These are phyloP conservation scores for Baudoinia panamericana DNA, from an alignment of 495 filamentous ascomycete genomes.

Conservation along the genomic window DNA sequence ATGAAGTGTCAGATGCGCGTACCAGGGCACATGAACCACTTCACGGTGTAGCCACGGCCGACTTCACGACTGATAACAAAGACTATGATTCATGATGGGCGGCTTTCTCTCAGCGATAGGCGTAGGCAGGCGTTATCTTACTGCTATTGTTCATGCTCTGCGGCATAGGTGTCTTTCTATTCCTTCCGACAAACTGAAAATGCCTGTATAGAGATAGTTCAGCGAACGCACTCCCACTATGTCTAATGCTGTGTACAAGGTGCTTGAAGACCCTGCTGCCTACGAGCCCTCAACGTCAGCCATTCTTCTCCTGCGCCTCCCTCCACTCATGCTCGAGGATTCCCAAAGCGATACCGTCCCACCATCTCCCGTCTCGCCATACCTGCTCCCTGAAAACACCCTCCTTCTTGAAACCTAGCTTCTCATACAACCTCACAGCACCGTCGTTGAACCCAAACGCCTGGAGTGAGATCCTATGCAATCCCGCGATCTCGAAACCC, in stretches of 20 bases:
- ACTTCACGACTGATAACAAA: background rate
- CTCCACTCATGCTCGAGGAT: constrained; percentile 41
- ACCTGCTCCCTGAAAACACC: constrained; percentile 34
- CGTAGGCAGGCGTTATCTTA: background rate
- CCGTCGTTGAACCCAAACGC: constrained; percentile 34
- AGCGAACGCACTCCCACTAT: no score
- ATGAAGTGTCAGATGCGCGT: constrained; percentile 70
- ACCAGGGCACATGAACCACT: constrained; percentile 81
- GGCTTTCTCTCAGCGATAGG: background rate
- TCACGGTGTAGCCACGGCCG: constrained; percentile 23
- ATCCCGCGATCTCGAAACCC: constrained; percentile 33
- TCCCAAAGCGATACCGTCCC: constrained; percentile 31
- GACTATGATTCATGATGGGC: constrained; percentile 1
- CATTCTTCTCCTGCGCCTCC: no score
- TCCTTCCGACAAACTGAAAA: background rate
- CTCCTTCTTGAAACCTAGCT: constrained; percentile 38
- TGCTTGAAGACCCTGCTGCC: no score
- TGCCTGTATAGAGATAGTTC: no score
- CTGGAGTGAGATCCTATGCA: constrained; percentile 36
- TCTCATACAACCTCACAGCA: constrained; percentile 34
- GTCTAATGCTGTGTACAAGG: no score
- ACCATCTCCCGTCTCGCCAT: constrained; percentile 34
- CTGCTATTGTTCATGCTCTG: background rate
- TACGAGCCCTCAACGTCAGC: no score
- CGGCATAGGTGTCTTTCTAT: background rate